Conservation (phyloP, 805 yeast species). For the Nakazawaea populi region DNA sequence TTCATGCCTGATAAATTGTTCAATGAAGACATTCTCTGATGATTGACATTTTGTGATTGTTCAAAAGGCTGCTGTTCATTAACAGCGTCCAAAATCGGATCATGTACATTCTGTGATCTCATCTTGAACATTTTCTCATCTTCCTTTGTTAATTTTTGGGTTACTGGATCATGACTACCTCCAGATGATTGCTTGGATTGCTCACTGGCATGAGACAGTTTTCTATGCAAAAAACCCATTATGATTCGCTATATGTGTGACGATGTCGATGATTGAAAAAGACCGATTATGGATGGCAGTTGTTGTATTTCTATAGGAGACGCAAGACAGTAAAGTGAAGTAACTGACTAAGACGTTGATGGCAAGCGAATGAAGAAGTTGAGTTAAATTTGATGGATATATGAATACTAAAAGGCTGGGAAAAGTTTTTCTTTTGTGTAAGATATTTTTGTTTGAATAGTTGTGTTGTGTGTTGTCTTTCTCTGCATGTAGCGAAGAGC, state of each 20-base stretch:
- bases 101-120: constrained; percentile 69
- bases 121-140: constrained; percentile 53
- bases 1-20: constrained; percentile 46
- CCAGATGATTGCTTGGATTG: neutral
- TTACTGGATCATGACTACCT: constrained; percentile 18
- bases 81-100: constrained; percentile 90
- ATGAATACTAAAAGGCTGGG: neutral
- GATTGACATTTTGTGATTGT: constrained; percentile 33
- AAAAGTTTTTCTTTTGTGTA: neutral
- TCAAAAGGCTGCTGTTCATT: constrained; percentile 96
- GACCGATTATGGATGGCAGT: neutral
- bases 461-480: neutral
- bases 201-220: neutral
- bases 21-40: constrained; percentile 27
- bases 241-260: neutral
- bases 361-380: neutral
- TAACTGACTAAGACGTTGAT: neutral
- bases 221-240: constrained; percentile 9
- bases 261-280: neutral
- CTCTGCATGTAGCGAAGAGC: no score
- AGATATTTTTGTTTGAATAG: neutral
- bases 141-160: constrained; percentile 39
- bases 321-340: neutral
- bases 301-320: neutral
- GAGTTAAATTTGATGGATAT: neutral